phyloP scores from a whole-genome alignment of 768 basidiomycete species.

The Lactarius sp. region DNA sequence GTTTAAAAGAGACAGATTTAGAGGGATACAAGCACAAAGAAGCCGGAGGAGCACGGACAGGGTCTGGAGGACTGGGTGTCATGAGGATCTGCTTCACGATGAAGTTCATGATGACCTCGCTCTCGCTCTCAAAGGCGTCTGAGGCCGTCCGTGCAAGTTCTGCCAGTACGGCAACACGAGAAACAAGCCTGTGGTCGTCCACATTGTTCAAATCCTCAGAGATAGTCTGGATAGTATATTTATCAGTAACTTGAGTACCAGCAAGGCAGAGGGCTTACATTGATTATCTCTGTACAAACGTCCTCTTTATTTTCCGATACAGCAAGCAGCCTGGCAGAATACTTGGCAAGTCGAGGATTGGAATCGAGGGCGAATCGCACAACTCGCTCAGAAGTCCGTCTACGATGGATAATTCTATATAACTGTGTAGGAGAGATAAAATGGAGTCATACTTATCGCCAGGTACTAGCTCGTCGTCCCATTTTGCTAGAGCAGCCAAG shows the following conservation, averaged over 20 bases:
- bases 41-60: constrained; percentile 36
- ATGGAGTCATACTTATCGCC: constrained; percentile 52
- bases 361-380: constrained; percentile 53
- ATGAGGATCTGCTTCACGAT: constrained; percentile 67
- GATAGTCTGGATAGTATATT: constrained; percentile 45
- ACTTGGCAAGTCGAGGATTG: constrained; percentile 72
- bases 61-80: constrained; percentile 43
- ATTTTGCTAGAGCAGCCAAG: constrained; percentile 59
- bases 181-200: constrained; percentile 49
- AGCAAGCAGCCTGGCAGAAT: constrained; percentile 67
- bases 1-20: constrained; percentile 13
- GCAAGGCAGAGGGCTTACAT: constrained; percentile 43
- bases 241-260: neutral
- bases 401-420: constrained; percentile 29
- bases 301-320: constrained; percentile 45
- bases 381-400: constrained; percentile 63
- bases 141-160: constrained; percentile 68
- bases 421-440: neutral
- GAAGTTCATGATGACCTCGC: constrained; percentile 68
- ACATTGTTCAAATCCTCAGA: constrained; percentile 45
- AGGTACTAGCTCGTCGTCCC: constrained; percentile 52
- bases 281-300: constrained; percentile 51
- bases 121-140: constrained; percentile 71
- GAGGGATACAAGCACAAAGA: constrained; percentile 1
- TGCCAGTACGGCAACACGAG: constrained; percentile 65